A percentile compares a stretch with the other conserved stretches of the same genome.
Evolutionary conservation across 2,329 filamentous ascomycete species (phyloP).

Genomic region (Podosphaera xanthii): DNA sequence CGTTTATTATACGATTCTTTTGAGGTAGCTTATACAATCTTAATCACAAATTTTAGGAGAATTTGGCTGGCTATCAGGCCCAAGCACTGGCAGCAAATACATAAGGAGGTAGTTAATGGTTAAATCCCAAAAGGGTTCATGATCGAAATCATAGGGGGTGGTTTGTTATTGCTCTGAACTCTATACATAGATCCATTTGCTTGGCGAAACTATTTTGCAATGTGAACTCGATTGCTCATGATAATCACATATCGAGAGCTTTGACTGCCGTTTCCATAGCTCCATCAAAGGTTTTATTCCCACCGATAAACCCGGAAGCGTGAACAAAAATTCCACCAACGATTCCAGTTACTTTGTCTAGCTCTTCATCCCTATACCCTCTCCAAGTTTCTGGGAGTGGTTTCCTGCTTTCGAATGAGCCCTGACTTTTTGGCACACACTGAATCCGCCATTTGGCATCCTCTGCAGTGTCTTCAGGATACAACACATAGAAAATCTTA

Average conservation of each 20-base stretch:
- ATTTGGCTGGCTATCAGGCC: not conserved
- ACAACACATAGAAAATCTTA: constrained; percentile 67
- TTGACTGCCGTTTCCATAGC: constrained; percentile 67
- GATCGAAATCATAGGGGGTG: not conserved
- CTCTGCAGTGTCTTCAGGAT: constrained; percentile 57
- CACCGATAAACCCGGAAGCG: constrained; percentile 86
- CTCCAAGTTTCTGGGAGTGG: constrained; percentile 80
- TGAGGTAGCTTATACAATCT: not conserved
- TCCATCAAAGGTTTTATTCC: constrained; percentile 78
- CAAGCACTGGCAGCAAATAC: not conserved
- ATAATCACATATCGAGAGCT: constrained; percentile 20
- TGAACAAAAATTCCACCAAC: constrained; percentile 77
- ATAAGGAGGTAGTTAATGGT: no score
- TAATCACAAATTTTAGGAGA: not conserved
- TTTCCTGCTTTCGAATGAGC: constrained; percentile 81
- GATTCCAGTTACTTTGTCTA: constrained; percentile 49
- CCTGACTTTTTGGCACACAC: constrained; percentile 62
- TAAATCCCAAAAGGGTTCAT: not conserved
- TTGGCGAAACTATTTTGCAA: not conserved
- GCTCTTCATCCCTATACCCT: constrained; percentile 65
- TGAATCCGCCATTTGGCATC: constrained; percentile 84
- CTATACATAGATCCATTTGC: not conserved
- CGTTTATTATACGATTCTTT: not conserved
- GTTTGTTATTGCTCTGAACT: not conserved
- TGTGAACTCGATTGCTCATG: not conserved